Conservation (phyloP, 2,329 filamentous ascomycete genomes). For the Neobulgaria alba region DNA sequence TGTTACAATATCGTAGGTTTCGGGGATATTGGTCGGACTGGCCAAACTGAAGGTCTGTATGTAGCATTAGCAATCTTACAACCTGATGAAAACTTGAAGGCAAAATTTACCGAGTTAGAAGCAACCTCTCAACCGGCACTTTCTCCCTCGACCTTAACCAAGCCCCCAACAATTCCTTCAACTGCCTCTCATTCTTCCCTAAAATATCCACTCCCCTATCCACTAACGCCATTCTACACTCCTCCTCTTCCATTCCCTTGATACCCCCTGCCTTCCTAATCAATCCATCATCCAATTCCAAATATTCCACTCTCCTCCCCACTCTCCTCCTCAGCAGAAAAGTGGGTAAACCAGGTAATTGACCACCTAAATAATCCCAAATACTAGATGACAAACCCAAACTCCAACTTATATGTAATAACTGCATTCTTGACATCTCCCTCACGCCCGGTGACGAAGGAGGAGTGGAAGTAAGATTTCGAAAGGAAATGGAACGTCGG, state of each 20-base stretch:
- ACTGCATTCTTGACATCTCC: constrained; percentile 30
- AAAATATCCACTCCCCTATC: constrained; percentile 57
- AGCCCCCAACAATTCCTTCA: constrained; percentile 31
- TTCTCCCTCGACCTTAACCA: constrained; percentile 34
- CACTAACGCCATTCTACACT: constrained; percentile 61
- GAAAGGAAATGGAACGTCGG: constrained; percentile 42
- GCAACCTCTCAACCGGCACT: constrained; percentile 21
- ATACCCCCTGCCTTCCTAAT: constrained; percentile 56
- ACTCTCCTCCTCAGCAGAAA: constrained; percentile 47
- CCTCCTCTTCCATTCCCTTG: constrained; percentile 47
- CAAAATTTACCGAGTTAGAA: constrained; percentile 29
- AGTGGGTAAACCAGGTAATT: constrained; percentile 32
- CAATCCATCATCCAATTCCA: constrained; percentile 63
- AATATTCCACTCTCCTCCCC: constrained; percentile 46
- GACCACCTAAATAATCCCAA: constrained; percentile 36
- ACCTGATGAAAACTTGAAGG: background rate
- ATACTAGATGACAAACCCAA: constrained; percentile 33
- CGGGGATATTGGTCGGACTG: constrained; percentile 13
- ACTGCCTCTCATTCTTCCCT: constrained; percentile 29
- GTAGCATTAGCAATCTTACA: constrained; percentile 6
- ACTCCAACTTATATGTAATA: constrained; percentile 34
- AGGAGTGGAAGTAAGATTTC: constrained; percentile 28
- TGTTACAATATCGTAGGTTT: too few species aligned
- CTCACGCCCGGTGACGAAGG: constrained; percentile 12
- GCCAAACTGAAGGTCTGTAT: constrained; percentile 25